Base-by-base conservation (phyloP, 2,329 filamentous ascomycete genomes). In the Exophiala spinifera region DNA sequence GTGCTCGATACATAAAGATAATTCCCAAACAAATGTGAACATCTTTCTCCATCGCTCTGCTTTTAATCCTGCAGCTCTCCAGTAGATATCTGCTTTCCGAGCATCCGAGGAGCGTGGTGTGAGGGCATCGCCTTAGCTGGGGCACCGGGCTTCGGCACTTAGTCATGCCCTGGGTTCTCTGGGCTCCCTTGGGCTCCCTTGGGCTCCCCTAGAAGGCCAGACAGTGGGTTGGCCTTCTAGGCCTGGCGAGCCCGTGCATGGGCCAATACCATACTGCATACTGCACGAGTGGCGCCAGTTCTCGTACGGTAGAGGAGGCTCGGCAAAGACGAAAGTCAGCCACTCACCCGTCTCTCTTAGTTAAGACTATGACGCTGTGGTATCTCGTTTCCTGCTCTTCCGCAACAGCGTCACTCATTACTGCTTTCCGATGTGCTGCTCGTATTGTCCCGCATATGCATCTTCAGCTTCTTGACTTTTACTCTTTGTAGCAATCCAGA, bases 1-100 rank as follows among this genome's bases (percentile, higher is more conserved):
- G 72, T 74, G n/a, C 75, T 71, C 60, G 47, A 55, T 54, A 55
- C 60, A 71, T 60, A 67, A 60, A 65, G 66, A 69, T 70, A 70
- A 68, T 60, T n/a, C 53, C 69, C 70, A 70, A 65, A 69, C 70
- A 58, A 61, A 60, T 61, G 28, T 52, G 51, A 56, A 59, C 43
- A 57, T 55, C 37, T 59, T n/a, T 56, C 45, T 53, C 49, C 47
- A 47, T 21, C 46, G 51, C 23, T 7, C 23, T 25, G 23, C 23
- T 25, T 25, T 56, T 37, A n/a, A 28, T 3, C n/a, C 23, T 25
- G 23, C 23, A 13, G 15, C 14, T 51, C 40, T n/a, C n/a, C n/a
- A n/a, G n/a, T n/a, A n/a, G n/a, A n/a, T n/a, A n/a, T n/a, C n/a
- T n/a, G n/a, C n/a, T n/a, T n/a, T n/a, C 28, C 28, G 28, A 31